Percentiles rank a stretch among this genome's conserved stretches.
These are phyloP conservation scores for Ulvella scutata DNA, from an alignment of 139 green algal genomes.

Conservation along the genomic window DNA sequence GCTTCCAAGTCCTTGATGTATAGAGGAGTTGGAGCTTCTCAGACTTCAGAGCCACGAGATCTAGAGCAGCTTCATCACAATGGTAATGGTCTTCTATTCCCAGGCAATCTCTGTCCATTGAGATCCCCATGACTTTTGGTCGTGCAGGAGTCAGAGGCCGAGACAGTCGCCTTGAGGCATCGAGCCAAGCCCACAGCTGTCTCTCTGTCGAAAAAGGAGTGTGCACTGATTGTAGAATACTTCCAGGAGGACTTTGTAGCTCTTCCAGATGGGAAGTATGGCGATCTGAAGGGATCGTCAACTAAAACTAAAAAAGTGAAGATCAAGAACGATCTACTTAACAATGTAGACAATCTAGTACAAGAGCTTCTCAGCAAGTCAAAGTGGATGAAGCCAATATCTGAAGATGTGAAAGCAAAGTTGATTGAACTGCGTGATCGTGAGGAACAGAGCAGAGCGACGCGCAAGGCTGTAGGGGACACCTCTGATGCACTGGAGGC, in stretches of 20 bases:
- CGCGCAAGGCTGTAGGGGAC: not conserved
- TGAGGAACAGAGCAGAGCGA: constrained; percentile 1
- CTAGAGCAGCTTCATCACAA: no score
- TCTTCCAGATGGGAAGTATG: not conserved
- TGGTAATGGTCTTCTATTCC: no score
- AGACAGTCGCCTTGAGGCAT: no score
- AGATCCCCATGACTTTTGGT: no score
- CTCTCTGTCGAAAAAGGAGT: not conserved
- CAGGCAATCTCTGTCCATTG: no score
- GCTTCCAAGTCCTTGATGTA: no score
- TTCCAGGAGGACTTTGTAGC: not conserved
- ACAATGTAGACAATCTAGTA: constrained; percentile 37
- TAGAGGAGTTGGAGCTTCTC: no score
- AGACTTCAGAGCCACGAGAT: no score
- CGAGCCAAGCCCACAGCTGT: no score
- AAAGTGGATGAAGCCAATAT: constrained; percentile 55
- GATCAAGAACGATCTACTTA: constrained; percentile 32
- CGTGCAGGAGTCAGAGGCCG: no score
- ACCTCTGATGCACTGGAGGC: not conserved
- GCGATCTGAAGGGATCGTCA: not conserved
- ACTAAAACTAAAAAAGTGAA: constrained; percentile 26
- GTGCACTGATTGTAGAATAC: not conserved
- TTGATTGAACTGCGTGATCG: not conserved
- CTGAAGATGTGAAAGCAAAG: not conserved
- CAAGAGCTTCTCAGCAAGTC: constrained; percentile 52